Base-by-base conservation (phyloP, 2,329 filamentous ascomycete genomes). In the Aulographum hederae region DNA sequence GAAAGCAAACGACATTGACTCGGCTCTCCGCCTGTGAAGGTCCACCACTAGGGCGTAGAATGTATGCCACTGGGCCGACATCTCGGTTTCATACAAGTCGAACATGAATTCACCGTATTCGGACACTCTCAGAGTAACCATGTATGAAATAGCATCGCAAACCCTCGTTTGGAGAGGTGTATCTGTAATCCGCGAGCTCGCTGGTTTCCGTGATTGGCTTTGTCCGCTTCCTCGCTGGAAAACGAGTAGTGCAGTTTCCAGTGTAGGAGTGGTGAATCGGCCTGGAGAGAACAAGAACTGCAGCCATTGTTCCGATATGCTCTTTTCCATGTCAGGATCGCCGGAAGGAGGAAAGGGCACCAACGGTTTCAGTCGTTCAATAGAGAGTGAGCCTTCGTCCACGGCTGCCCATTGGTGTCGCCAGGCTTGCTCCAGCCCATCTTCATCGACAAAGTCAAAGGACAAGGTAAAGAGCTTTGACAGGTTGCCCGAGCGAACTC, bases 31-130 rank as follows among this genome's bases (percentile, higher is more conserved):
- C 44, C 78, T 84, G 48, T 95, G 84, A 26, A 98, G 59, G 48
- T 93, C 85, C 10, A 79, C 65, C 13, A 92, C 65, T 13, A 95
- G 65, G 19, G 84, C 73, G 57, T 84, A 93, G 52, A 92, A 92
- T 31, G 79, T 71, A 39, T 78, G 73, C 89, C 89, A 98, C 50
- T 93, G 84, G 8, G 69, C 65, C 46, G 89, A 78, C 32, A 77
- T 73, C 16, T 78, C 71, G n/a, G 8, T 25, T 25, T 8, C 21
- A 8, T 25, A n/a, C 8, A n/a, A 8, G 8, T 8, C 21, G n/a
- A 8, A n/a, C 21, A 25, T 25, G n/a, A n/a, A n/a, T n/a, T n/a
- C n/a, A n/a, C n/a, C n/a, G 21, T 25, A 25, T 10, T 25, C 21
- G 10, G 10, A 10, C 10, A 10, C 21, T 13, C 10, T 25, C 10